Evolutionary conservation across 2,329 filamentous ascomycete genomes (phyloP), one percentile per base, ranked within the genome.

Genomic region (Fusarium sp.): DNA sequence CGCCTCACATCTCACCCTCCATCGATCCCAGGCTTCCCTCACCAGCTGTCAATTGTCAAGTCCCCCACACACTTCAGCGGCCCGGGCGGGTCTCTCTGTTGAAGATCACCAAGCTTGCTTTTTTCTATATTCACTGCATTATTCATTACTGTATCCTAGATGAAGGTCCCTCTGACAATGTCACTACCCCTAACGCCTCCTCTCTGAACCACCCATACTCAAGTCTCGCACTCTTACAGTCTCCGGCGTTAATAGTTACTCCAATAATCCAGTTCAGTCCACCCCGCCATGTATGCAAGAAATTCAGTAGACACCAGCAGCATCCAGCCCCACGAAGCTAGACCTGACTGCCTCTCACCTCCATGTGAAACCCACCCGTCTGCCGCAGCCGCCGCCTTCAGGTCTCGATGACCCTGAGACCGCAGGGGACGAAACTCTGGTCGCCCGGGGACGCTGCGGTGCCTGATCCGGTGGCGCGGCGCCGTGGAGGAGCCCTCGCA

Each of bases 381-480:
- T 71, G 20, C 52, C 27, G 14, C 20, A 16, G 58, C 50, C 56
- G 52, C 41, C 25, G 20, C 37, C 58, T 60, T 32, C 45, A 54
- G 52, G 70, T 61, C 39, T 52, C 50, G 34, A 52, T 27, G 41
- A 35, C 35, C 54, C 32, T 37, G 18, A 50, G 27, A 59, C 23
- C 32, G 27, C 41, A 39, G 50, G 63, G 39, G 45, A 16, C 25
- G 50, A 45, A 45, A 25, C 43, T 56, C 25, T 56, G 61, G 27
- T 27, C 60, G 62, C 58, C 61, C 66, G 62, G 62, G 65, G 54
- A 48, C 14, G 23, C 27, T 48, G 58, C 48, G 45, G 72, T 70
- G 60, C 61, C 72, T 74, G 52, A 37, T 63, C 64, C 61, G 58
- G 64, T 70, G 68, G 63, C 50, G 64, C 56, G 64, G 72, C 62